Evolutionary conservation across 306 rosid species (phyloP), one percentile per base, ranked within the genome.

Genomic region (Quercus glauca): DNA sequence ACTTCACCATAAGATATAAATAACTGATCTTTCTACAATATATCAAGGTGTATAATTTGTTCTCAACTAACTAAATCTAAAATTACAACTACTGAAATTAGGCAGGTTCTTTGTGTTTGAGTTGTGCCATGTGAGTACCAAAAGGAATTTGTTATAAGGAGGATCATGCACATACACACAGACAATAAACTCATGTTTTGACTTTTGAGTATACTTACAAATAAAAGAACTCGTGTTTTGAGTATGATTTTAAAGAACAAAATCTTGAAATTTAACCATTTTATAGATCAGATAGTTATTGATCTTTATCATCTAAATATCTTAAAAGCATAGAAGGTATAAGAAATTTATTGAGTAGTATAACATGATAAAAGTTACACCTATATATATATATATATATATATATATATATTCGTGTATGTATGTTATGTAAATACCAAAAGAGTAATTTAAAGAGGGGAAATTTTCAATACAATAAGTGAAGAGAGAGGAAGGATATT

Each of bases 401-500:
- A 9, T 11, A 57, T 3, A 58, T 21, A 20, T 20, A 11, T 11
- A 3, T 2, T 2, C 29, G 4, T 13, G 5, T 12, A 49, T 49
- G 17, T 49, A 3, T 49, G 53, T 10, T 49, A 49, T 49, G 53
- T 49, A 49, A 49, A 23, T 9, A 4, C 12, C 59, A 14, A 7
- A 79, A 52, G n/a, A 5, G n/a, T 7, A 49, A 0, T 63, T 28
- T 49, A 67, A 63, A 72, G 12, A 8, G 21, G 5, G 1, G 6
- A 67, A 11, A 15, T 26, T 21, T 69, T 53, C 80, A 53, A 60
- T 56, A 37, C 35, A 68, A 82, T 26, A 61, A 41, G 72, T 19
- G 72, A 71, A 71, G 35, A 80, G 43, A 59, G 80, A 37, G 69
- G 68, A 45, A 69, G 74, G 61, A 82, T 75, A 65, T 35, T 73